These are phyloP conservation scores for Glaciozyma martinii DNA, from an alignment of 768 basidiomycete species.

Conservation along the genomic window DNA sequence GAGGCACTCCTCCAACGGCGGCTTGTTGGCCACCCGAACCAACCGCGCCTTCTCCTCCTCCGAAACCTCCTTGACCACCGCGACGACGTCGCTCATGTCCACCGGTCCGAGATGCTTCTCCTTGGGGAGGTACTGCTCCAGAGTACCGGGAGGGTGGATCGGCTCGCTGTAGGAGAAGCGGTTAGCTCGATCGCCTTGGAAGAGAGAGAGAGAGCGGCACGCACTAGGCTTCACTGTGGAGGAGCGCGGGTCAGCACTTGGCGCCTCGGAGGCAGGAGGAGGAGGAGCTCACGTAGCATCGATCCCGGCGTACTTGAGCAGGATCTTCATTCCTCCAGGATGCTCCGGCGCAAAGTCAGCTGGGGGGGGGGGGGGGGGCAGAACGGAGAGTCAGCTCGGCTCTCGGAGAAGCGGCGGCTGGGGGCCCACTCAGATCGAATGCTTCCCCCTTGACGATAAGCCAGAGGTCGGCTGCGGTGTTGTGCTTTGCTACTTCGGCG, in stretches of 20 bases:
- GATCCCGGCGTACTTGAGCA: slow-evolving; percentile 71
- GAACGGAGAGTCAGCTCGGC: not conserved
- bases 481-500: slow-evolving; percentile 43
- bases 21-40: slow-evolving; percentile 53
- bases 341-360: slow-evolving; percentile 26
- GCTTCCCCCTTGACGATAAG: slow-evolving; percentile 57
- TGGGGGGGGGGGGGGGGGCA: too few species aligned
- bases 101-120: slow-evolving; percentile 67
- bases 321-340: slow-evolving; percentile 64
- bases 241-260: not conserved
- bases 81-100: slow-evolving; percentile 50
- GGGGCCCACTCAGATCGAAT: slow-evolving; percentile 2
- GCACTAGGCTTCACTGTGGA: slow-evolving; percentile 23
- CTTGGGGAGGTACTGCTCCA: slow-evolving; percentile 56
- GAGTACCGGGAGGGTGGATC: slow-evolving; percentile 75
- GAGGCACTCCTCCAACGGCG: slow-evolving; percentile 60
- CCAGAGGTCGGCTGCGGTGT: slow-evolving; percentile 61
- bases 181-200: not conserved
- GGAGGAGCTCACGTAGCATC: slow-evolving; percentile 50
- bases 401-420: not conserved
- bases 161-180: slow-evolving; percentile 37
- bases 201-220: not conserved
- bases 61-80: slow-evolving; percentile 51
- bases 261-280: not conserved
- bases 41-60: slow-evolving; percentile 60